phyloP scores from a whole-genome alignment of 805 yeast species.

The Metschnikowia matae region DNA sequence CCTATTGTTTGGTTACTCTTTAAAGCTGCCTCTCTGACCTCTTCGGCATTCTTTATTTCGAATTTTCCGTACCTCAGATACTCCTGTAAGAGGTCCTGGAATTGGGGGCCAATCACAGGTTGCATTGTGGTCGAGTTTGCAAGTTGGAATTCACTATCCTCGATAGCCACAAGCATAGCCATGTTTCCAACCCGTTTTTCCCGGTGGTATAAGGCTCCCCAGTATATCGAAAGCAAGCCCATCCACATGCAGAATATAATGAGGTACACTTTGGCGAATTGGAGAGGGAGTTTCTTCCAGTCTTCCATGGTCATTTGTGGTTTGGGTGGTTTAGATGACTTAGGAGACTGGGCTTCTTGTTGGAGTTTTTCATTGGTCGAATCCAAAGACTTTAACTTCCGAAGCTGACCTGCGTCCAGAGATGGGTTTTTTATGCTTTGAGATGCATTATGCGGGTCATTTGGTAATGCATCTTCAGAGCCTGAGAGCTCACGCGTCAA shows the following conservation, averaged over 20 bases:
- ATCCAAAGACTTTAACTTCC: background rate
- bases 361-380: background rate
- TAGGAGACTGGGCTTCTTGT: background rate
- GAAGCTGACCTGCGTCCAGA: background rate
- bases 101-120: slow-evolving; percentile 19
- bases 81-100: slow-evolving; percentile 17
- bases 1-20: slow-evolving; percentile 18
- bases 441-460: background rate
- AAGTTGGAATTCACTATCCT: slow-evolving; percentile 20
- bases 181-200: slow-evolving; percentile 28
- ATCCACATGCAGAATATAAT: slow-evolving; percentile 22
- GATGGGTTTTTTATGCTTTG: background rate
- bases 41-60: slow-evolving; percentile 13
- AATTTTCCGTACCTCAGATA: slow-evolving; percentile 18
- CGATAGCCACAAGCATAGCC: slow-evolving; percentile 35
- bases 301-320: slow-evolving; percentile 10
- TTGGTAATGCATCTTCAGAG: background rate
- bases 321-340: background rate
- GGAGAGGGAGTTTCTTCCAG: slow-evolving; percentile 11
- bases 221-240: slow-evolving; percentile 35
- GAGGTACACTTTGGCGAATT: slow-evolving; percentile 19
- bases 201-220: slow-evolving; percentile 38
- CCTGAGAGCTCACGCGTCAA: background rate
- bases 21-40: slow-evolving; percentile 15
- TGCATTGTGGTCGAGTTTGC: slow-evolving; percentile 18